A percentile compares a stretch with the other conserved stretches of the same genome.
Conservation (phyloP, 257 asterid genomes). For the Primulina eburnea region DNA sequence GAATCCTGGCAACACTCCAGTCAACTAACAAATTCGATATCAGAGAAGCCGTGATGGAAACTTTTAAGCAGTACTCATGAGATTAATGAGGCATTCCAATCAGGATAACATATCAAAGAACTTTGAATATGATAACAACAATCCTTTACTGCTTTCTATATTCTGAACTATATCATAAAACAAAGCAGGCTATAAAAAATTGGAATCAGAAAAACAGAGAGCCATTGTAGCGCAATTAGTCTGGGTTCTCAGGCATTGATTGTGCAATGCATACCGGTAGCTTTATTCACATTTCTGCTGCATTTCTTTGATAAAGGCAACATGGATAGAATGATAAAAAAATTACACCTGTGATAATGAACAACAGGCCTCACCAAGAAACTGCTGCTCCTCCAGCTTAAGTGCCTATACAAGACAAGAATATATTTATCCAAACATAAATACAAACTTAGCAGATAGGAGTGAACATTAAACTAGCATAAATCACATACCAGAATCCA, state of each 20-base stretch:
- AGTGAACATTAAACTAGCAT: conserved; percentile 12
- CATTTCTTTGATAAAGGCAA: conserved; percentile 13
- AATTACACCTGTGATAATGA: conserved; percentile 71
- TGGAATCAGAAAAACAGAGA: conserved; percentile 10
- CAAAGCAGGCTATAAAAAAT: conserved; percentile 16
- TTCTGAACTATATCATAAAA: conserved; percentile 1
- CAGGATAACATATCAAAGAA: conserved; percentile 19
- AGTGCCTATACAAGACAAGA: conserved; percentile 39
- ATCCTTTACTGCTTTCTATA: conserved; percentile 6
- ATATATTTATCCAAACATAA: conserved; percentile 3
- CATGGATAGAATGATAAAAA: conserved; percentile 21
- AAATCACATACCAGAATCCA: conserved; percentile 25
- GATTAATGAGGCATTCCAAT: conserved; percentile 17
- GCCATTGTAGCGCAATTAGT: neutral
- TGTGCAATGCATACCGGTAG: conserved; percentile 19
- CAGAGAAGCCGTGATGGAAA: conserved; percentile 14
- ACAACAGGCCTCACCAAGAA: conserved; percentile 95
- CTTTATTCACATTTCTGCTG: conserved; percentile 11
- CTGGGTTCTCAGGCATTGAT: neutral
- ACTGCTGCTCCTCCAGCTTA: conserved; percentile 91
- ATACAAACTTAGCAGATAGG: conserved; percentile 5
- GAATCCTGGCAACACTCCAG: conserved; percentile 16
- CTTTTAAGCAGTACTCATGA: neutral
- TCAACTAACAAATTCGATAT: conserved; percentile 19
- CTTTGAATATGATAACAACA: conserved; percentile 6